A percentile compares a stretch with the other conserved stretches of the same genome.
Conservation (phyloP, 179 eudicot species). For the Vitellaria paradoxa region DNA sequence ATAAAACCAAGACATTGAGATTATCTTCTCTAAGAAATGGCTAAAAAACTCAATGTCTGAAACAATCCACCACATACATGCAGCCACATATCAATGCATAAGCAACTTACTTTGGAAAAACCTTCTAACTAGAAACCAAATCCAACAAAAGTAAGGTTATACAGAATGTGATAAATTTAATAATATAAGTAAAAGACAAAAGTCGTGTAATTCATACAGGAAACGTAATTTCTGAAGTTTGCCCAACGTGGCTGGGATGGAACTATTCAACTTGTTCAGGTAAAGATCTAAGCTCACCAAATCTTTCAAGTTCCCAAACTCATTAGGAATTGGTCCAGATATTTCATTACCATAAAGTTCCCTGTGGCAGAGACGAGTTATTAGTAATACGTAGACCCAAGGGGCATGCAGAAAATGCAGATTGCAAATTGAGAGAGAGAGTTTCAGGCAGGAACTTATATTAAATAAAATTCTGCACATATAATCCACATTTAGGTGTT, state of each 20-base stretch:
- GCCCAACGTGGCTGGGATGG: slow-evolving; percentile 56
- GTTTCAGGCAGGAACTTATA: neutral
- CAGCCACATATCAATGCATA: neutral
- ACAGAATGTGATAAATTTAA: neutral
- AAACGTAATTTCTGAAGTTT: slow-evolving; percentile 49
- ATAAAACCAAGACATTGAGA: neutral
- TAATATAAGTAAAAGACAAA: neutral
- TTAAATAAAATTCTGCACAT: neutral
- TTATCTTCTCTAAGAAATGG: neutral
- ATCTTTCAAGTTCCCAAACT: slow-evolving; percentile 60
- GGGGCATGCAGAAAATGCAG: neutral
- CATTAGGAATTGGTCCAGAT: slow-evolving; percentile 52
- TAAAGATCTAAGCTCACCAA: slow-evolving; percentile 81
- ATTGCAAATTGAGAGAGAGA: neutral
- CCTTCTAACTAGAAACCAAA: neutral
- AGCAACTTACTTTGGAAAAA: neutral
- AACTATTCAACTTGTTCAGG: slow-evolving; percentile 46
- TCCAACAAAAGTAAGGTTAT: no score
- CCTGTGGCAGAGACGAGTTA: slow-evolving; percentile 37
- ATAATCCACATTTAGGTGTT: neutral
- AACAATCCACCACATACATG: neutral
- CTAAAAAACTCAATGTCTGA: neutral
- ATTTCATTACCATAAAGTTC: slow-evolving; percentile 64
- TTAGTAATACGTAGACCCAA: neutral
- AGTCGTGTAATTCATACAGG: slow-evolving; percentile 43